Evolutionary conservation across 1,139 yeast genomes (phyloP), one percentile per base, ranked within the genome.

Genomic region (Yamadazyma diospyri): DNA sequence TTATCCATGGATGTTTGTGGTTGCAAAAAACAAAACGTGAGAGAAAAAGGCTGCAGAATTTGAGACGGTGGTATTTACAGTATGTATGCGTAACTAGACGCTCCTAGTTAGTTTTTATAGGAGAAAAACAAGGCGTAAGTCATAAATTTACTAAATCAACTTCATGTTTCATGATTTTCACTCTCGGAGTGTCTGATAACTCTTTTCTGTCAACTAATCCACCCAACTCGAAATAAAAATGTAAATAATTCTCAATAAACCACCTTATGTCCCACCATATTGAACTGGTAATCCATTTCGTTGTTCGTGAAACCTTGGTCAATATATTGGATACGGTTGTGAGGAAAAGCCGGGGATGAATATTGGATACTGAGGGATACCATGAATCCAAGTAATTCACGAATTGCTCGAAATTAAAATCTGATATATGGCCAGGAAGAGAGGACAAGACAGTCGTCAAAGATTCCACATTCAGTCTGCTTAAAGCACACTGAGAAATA

Each of bases 171-270:
- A n/a, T n/a, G n/a, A n/a, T n/a, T n/a, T n/a, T n/a, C n/a, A n/a
- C n/a, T n/a, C n/a, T n/a, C n/a, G n/a, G n/a, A n/a, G n/a, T n/a
- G n/a, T n/a, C n/a, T n/a, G 20, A 18, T 9, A 25, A 25, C 16
- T 40, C 27, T 50, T 50, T 71, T n/a, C 55, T 57, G 22, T 55
- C 53, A 24, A 77, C 55, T 45, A 78, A 78, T 0, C 87, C 86
- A 6, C 87, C 84, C 32, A 80, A 57, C 48, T 82, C 89, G 15
- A 82, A 81, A 34, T 72, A 60, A 81, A 87, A 81, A 2, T 72
- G 70, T 44, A 81, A 61, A 70, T 78, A 82, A 49, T 82, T 92
- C 48, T 80, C 86, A 6, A 80, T 64, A 89, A 94, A 84, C 51
- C 87, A 79, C 36, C 84, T 64, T 10, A 83, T 68, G 23, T 76